A percentile compares a stretch with the other conserved stretches of the same genome.
Conservation (phyloP, 2,329 filamentous ascomycete genomes). For the Cytospora piceae region DNA sequence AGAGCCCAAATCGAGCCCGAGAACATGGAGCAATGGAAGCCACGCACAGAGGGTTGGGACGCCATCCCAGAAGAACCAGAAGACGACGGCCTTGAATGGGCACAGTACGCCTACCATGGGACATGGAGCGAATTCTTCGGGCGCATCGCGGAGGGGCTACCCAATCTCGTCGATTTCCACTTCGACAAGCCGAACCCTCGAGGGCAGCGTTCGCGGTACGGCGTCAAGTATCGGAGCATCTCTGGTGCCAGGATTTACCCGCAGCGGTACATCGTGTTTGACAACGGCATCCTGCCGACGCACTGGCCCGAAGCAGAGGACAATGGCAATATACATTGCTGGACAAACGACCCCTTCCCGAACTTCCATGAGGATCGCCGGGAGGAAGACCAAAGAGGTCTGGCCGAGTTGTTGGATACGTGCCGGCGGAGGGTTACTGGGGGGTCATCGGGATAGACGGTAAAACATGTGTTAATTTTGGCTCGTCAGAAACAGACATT, state of each 20-base stretch:
- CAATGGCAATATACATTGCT: background rate
- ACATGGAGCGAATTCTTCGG: slow-evolving; percentile 22
- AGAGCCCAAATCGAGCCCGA: background rate
- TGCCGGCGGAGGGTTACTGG: background rate
- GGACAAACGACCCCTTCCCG: background rate
- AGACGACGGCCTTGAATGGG: background rate
- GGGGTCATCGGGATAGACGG: background rate
- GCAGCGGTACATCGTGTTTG: slow-evolving; percentile 14
- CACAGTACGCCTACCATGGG: slow-evolving; percentile 10
- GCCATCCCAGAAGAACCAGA: background rate
- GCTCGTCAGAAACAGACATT: slow-evolving; percentile 3
- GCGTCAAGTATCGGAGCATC: background rate
- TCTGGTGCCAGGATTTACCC: background rate
- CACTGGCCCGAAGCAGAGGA: slow-evolving; percentile 5
- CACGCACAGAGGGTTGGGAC: slow-evolving; percentile 13
- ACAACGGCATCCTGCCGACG: slow-evolving; percentile 4
- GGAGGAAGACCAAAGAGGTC: slow-evolving; percentile 12
- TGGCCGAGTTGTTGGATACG: slow-evolving; percentile 4
- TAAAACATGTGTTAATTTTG: slow-evolving; percentile 3
- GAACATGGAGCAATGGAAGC: slow-evolving; percentile 6
- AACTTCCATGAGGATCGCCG: slow-evolving; percentile 9
- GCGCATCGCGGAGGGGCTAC: slow-evolving; percentile 12
- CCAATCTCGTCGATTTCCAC: slow-evolving; percentile 20
- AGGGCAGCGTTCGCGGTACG: background rate
- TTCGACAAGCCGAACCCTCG: slow-evolving; percentile 1